A percentile compares a stretch with the other conserved stretches of the same genome.
Conservation (phyloP, 2,329 filamentous ascomycete species). For the Alternaria sp. region DNA sequence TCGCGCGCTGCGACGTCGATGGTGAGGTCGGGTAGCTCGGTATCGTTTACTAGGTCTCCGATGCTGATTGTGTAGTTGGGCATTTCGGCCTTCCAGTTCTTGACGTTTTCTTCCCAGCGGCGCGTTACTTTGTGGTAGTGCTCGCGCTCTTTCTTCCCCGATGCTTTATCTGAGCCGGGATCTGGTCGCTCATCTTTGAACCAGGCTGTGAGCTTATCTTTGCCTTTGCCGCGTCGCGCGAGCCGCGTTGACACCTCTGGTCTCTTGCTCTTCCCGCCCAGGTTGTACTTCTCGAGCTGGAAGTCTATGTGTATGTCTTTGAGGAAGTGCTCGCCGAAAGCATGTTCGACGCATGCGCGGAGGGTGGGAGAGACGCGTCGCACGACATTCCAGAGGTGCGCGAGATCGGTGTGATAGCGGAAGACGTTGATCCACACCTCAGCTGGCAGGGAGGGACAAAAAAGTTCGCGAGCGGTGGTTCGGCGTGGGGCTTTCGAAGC, state of each 20-base stretch:
- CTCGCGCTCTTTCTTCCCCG: constrained; percentile 4
- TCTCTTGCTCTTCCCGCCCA: constrained; percentile 38
- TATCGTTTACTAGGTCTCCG: constrained; percentile 42
- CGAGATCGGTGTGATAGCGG: constrained; percentile 34
- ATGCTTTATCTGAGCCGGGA: not conserved
- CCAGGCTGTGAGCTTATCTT: constrained; percentile 20
- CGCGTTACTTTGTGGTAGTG: constrained; percentile 23
- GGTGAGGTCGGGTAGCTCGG: constrained; percentile 30
- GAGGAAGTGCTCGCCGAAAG: constrained; percentile 35
- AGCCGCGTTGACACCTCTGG: constrained; percentile 35
- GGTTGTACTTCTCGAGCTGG: constrained; percentile 41
- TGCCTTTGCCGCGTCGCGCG: constrained; percentile 18
- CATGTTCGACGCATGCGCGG: constrained; percentile 38
- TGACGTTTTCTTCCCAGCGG: constrained; percentile 38
- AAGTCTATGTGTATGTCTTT: constrained; percentile 33
- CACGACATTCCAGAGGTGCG: constrained; percentile 41
- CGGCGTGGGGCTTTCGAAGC: constrained; percentile 1
- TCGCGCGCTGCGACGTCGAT: constrained; percentile 27
- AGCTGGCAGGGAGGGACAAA: constrained; percentile 37
- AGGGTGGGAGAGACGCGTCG: constrained; percentile 36
- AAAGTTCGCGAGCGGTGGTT: not conserved
- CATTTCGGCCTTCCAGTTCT: constrained; percentile 31
- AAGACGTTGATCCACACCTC: constrained; percentile 47
- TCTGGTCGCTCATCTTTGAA: constrained; percentile 24
- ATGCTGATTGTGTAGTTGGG: constrained; percentile 43